Base-by-base conservation (phyloP, 768 basidiomycete genomes). In the Coprinopsis sp. region DNA sequence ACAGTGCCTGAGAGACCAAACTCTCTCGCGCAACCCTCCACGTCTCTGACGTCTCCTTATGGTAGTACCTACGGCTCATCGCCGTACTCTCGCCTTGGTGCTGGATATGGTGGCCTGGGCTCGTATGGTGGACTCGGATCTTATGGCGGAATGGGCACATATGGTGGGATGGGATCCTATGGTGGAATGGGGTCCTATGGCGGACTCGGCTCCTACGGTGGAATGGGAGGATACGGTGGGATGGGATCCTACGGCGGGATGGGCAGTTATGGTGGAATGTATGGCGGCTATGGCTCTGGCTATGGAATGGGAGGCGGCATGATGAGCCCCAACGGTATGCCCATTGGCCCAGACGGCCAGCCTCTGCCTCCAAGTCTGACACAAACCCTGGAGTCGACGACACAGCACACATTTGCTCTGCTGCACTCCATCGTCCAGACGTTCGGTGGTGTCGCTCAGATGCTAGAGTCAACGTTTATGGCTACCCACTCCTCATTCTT, bases 381-480 rank as follows among this genome's bases (percentile, higher is more conserved):
- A 0, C 91, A 93, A 58, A 82, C 88, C 0, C 84, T 97, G 50
- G 92, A 96, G 68, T 63, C 81, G 5, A 87, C 90, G 8, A 99
- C 95, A 1, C 85, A 89, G 44, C 85, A 89, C 47, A 97, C 95
- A 2, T 99, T 99, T 59, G 77, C 87, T 23, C 82, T 99, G 47
- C 73, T 99, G 23, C 93, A 97, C 56, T 90, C 88, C 10, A 86
- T 99, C 61, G 95, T 99, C 36, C 89, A 91, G 57, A 96, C 94
- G 3, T 95, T 98, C 67, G 76, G 83, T 0, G 94, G 94, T 19
- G 84, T 99, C 51, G 86, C 95, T 0, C 95, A 98, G 63, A 94
- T 99, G 82, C 84, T 99, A 60, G 95, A 98, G 64, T 85, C 82
- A 27, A 98, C 95, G 4, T 97, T 95, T 67, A 89, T 97, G 85